These are phyloP conservation scores for Gnomoniopsis smithogilvyi DNA, from an alignment of 2,329 filamentous ascomycete species.

Conservation along the genomic window DNA sequence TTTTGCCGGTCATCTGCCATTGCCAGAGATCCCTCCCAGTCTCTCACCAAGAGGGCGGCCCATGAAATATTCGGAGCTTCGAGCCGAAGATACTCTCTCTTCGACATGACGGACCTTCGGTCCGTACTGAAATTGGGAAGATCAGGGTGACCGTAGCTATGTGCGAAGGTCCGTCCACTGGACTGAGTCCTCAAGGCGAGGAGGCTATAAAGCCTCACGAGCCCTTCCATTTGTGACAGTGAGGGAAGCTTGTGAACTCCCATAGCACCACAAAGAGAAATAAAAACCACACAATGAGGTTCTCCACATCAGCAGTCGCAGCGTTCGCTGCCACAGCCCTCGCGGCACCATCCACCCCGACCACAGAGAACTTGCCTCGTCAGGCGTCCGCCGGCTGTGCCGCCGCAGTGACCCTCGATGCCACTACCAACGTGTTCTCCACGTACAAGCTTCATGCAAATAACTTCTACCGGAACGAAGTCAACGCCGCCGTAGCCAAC, in stretches of 20 bases:
- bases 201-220: neutral
- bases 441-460: constrained; percentile 38
- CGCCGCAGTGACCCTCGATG: constrained; percentile 35
- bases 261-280: neutral
- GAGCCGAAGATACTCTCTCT: neutral
- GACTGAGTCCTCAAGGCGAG: neutral
- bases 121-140: neutral
- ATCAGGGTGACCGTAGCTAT: neutral
- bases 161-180: neutral
- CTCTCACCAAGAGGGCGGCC: neutral
- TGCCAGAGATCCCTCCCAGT: neutral
- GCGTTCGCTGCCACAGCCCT: constrained; percentile 33
- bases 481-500: constrained; percentile 30
- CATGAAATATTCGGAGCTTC: neutral
- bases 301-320: constrained; percentile 31
- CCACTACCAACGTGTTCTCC: constrained; percentile 34
- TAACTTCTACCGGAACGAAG: constrained; percentile 35
- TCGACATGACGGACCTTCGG: neutral
- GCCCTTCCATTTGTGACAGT: neutral
- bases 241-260: neutral
- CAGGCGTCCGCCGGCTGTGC: constrained; percentile 29
- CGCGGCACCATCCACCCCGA: constrained; percentile 28
- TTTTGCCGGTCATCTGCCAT: neutral
- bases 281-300: constrained; percentile 30
- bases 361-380: constrained; percentile 26